These are phyloP conservation scores for Stellera chamaejasme DNA, from an alignment of 345 rosid species.

Conservation along the genomic window DNA sequence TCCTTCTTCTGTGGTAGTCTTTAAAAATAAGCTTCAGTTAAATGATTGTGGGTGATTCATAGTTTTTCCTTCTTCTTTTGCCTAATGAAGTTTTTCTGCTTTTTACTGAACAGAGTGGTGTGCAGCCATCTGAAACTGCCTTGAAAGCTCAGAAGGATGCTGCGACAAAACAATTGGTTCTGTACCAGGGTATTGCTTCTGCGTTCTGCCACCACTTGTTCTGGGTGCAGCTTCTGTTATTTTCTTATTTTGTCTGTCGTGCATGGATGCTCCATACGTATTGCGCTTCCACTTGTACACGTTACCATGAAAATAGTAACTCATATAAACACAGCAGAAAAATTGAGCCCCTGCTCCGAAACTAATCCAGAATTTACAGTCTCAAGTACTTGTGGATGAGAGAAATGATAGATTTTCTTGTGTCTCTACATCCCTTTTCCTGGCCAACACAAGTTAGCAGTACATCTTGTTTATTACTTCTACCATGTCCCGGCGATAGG, in stretches of 20 bases:
- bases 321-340: no score
- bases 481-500: no score
- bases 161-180: constrained; percentile 28
- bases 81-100: not conserved
- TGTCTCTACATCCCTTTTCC: no score
- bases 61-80: not conserved
- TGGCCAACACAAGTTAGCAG: no score
- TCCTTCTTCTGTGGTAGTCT: not conserved
- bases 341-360: no score
- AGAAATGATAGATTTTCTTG: no score
- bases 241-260: not conserved
- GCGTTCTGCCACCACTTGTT: constrained; percentile 8
- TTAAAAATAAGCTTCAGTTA: not conserved
- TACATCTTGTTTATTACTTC: no score
- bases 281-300: not conserved
- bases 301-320: not conserved
- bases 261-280: not conserved
- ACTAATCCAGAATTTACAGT: no score
- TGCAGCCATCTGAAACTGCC: constrained; percentile 33
- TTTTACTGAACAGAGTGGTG: constrained; percentile 32
- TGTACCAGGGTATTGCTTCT: constrained; percentile 34
- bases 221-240: not conserved
- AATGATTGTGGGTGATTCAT: not conserved
- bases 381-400: no score
- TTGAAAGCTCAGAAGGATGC: constrained; percentile 37